Evolutionary conservation across 177 flowering plant species (phyloP).

Genomic region (Telopea speciosissima): DNA sequence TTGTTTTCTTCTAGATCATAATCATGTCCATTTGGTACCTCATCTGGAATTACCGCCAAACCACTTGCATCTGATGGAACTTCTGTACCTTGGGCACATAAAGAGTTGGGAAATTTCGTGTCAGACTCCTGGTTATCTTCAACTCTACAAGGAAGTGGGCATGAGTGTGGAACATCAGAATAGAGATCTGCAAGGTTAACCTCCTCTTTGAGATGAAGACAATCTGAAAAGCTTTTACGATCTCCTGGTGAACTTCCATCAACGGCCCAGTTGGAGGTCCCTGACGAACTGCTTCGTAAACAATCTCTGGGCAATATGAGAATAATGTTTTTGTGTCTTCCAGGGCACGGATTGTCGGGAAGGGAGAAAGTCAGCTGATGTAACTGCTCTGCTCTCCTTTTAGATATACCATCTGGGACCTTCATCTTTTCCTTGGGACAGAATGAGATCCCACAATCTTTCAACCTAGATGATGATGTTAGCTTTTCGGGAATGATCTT

Average conservation of each 20-base stretch:
- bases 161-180: conserved; percentile 44
- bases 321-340: conserved; percentile 20
- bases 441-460: conserved; percentile 13
- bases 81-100: conserved; percentile 13
- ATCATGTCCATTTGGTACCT: neutral
- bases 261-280: conserved; percentile 16
- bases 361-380: conserved; percentile 16
- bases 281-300: conserved; percentile 5
- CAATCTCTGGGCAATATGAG: conserved; percentile 36
- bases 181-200: conserved; percentile 15
- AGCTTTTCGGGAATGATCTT: conserved; percentile 6
- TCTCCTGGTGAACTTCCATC: conserved; percentile 19
- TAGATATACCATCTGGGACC: conserved; percentile 15
- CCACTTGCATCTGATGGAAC: conserved; percentile 19
- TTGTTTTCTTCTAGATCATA: conserved; percentile 7
- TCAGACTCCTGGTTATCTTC: conserved; percentile 19
- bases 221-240: conserved; percentile 29
- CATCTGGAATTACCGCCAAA: conserved; percentile 9
- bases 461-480: conserved; percentile 8
- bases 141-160: conserved; percentile 36
- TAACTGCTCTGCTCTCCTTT: conserved; percentile 14
- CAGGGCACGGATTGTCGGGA: conserved; percentile 19
- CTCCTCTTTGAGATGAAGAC: conserved; percentile 22
- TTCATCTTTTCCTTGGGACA: conserved; percentile 17
- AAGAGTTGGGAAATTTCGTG: conserved; percentile 8